These are phyloP conservation scores for Spathaspora sp. DNA, from an alignment of 1,139 yeast species.

Conservation along the genomic window DNA sequence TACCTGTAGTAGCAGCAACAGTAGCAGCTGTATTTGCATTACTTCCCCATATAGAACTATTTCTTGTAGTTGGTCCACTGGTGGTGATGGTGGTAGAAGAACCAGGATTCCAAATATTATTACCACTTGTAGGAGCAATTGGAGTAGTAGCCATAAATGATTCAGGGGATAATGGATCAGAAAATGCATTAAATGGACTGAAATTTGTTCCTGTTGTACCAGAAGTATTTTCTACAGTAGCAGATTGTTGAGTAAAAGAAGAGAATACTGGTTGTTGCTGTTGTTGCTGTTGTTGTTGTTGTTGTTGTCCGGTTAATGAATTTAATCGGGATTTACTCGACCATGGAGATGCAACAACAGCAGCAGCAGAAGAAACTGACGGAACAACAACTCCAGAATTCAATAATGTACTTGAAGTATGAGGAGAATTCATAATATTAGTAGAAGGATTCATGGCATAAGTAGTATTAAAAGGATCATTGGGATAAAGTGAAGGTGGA, in stretches of 20 bases:
- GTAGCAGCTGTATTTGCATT: constrained; percentile 3
- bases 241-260: constrained; percentile 2
- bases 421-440: constrained; percentile 9
- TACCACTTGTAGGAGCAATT: constrained; percentile 6
- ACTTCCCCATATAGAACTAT: constrained; percentile 34
- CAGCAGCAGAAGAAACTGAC: background rate
- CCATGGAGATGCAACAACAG: constrained; percentile 13
- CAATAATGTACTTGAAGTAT: background rate
- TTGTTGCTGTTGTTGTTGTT: constrained; percentile 3
- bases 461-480: constrained; percentile 6
- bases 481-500: background rate
- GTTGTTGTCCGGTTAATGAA: constrained; percentile 11
- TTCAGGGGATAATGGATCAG: constrained; percentile 11
- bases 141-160: constrained; percentile 6
- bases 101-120: constrained; percentile 21
- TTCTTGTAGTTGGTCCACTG: constrained; percentile 18
- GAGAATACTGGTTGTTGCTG: constrained; percentile 5
- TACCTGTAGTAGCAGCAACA: background rate
- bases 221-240: constrained; percentile 1
- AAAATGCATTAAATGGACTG: constrained; percentile 15
- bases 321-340: constrained; percentile 14
- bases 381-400: background rate
- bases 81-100: constrained; percentile 5
- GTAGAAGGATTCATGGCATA: constrained; percentile 5
- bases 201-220: constrained; percentile 7